A percentile compares a stretch with the other conserved stretches of the same genome.
Evolutionary conservation across 352 stramenopile genomes (phyloP).

Genomic region (Phytophthora tentaculata): DNA sequence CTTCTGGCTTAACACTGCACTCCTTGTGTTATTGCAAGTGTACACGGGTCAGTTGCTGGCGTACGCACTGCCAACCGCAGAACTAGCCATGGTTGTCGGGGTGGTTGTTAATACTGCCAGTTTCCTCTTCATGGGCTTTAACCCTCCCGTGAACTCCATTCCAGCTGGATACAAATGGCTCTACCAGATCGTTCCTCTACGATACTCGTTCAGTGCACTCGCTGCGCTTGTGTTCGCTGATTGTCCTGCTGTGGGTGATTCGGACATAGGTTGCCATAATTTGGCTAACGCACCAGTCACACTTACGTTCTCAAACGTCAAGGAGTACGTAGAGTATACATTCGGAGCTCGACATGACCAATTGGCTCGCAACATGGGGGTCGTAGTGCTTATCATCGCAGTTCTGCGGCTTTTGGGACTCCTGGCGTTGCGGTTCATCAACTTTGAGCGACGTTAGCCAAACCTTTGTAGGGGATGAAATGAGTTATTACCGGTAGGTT

Average conservation of each 20-base stretch:
- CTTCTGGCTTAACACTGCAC: conserved; percentile 54
- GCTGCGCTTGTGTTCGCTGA: conserved; percentile 49
- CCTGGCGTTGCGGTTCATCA: conserved; percentile 48
- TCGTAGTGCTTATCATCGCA: conserved; percentile 43
- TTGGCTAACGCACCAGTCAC: conserved; percentile 38
- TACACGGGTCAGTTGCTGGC: conserved; percentile 57
- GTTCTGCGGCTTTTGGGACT: conserved; percentile 51
- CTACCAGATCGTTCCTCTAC: conserved; percentile 58
- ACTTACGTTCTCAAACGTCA: conserved; percentile 40
- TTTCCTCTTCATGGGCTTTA: conserved; percentile 82
- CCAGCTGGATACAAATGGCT: conserved; percentile 62
- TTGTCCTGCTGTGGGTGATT: conserved; percentile 22
- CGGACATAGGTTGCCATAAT: conserved; percentile 37
- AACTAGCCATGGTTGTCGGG: conserved; percentile 51
- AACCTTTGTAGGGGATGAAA: too few species aligned
- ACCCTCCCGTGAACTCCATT: conserved; percentile 59
- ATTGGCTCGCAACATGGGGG: conserved; percentile 41
- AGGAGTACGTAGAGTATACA: conserved; percentile 49
- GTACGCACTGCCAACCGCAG: conserved; percentile 46
- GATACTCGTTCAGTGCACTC: conserved; percentile 44
- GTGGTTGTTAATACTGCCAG: conserved; percentile 70
- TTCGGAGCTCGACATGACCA: conserved; percentile 52
- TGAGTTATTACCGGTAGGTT: too few species aligned
- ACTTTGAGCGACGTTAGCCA: neutral
- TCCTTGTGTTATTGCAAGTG: conserved; percentile 53